Percentiles rank a stretch among this genome's conserved stretches.
These are phyloP conservation scores for Talaromyces pinophilus DNA, from an alignment of 2,329 filamentous ascomycete species.

Conservation along the genomic window DNA sequence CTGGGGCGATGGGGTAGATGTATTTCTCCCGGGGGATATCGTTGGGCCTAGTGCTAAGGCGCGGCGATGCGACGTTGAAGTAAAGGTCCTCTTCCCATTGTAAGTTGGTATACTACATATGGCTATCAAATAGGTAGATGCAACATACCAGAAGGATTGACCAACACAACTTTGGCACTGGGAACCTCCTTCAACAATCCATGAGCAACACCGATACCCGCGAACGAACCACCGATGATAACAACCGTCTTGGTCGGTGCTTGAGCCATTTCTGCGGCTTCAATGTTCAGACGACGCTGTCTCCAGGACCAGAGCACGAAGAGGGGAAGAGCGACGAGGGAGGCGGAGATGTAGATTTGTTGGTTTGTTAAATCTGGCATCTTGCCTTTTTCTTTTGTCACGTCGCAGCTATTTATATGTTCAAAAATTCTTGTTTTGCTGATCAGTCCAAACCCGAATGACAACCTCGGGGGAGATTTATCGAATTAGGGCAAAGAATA, in stretches of 20 bases:
- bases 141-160: constrained; percentile 46
- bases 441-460: neutral
- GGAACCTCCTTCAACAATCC: constrained; percentile 35
- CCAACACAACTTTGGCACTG: constrained; percentile 50
- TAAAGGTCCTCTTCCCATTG: constrained; percentile 47
- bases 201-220: constrained; percentile 34
- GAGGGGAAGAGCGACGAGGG: constrained; percentile 12
- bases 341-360: constrained; percentile 9
- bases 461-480: too few species aligned
- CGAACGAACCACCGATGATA: constrained; percentile 37
- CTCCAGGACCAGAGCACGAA: constrained; percentile 18
- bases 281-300: constrained; percentile 14
- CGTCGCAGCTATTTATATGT: neutral
- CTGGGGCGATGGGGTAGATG: constrained; percentile 46
- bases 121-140: too few species aligned
- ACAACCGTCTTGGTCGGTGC: constrained; percentile 27
- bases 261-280: constrained; percentile 12
- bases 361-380: neutral
- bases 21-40: constrained; percentile 28
- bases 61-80: constrained; percentile 53
- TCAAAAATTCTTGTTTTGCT: neutral
- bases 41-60: constrained; percentile 48
- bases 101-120: too few species aligned
- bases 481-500: constrained; percentile 2
- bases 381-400: neutral